Evolutionary conservation across 805 yeast genomes (phyloP), one percentile per base, ranked within the genome.

Genomic region (Starmerella potacharoeniae): DNA sequence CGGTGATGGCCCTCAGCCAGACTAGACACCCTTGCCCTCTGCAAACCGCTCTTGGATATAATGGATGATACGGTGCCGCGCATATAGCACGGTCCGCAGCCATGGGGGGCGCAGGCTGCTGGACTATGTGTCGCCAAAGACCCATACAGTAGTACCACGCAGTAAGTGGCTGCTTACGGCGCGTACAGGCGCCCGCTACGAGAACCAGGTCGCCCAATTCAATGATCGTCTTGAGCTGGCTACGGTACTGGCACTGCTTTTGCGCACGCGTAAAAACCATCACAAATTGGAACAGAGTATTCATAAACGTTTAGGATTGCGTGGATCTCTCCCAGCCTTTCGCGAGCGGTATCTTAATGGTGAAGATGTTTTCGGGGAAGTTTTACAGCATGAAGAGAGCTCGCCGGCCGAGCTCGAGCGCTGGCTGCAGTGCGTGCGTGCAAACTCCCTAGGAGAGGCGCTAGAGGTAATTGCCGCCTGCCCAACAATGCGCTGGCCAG

Each of bases 401-500:
- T 34, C 40, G 49, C 49, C 29, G 40, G 49, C 49, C 30, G 49
- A 46, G 37, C 36, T 55, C 2, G 30, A 50, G 40, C 22, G 14
- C 13, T 56, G 56, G 58, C 50, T 44, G 11, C 46, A 43, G 14
- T 56, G 58, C 37, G 42, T 54, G 16, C 37, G 45, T 17, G 64
- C 65, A 1, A 40, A 54, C 0, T 49, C 59, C 1, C 37, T 65
- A 11, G 16, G 51, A 1, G 53, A 44, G 11, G 66, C 68, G 2
- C 28, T 65, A 16, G 51, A 46, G n/a, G 51, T 51, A 28, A 61
- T 63, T 57, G 29, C 34, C 2, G 45, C 50, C 6, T 55, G 45
- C 45, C 16, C 47, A 9, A 13, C 16, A 6, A 30, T n/a, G 4
- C 47, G 31, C 33, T 67, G 70, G 70, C 69, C 71, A 6, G 53